A percentile compares a stretch with the other conserved stretches of the same genome.
Conservation (phyloP, 2,329 filamentous ascomycete species). For the Ophiosphaerella herpotricha region DNA sequence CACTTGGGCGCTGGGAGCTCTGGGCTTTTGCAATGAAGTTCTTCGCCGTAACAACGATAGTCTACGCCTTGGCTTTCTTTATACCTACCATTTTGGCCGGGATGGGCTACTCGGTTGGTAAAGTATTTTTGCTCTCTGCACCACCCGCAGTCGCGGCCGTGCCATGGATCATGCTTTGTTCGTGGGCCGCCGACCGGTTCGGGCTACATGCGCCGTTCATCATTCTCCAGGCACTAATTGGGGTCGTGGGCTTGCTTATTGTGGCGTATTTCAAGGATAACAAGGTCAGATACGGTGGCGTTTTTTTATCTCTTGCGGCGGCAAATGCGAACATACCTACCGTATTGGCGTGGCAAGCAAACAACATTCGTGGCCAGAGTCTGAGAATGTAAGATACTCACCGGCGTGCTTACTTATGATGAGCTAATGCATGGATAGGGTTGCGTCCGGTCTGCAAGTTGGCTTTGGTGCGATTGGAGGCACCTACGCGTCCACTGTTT, state of each 20-base stretch:
- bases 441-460: conserved; percentile 37
- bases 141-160: conserved; percentile 31
- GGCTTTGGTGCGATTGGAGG: conserved; percentile 39
- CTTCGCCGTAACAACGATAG: conserved; percentile 19
- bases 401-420: background rate
- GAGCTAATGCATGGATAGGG: conserved; percentile 10
- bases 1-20: conserved; percentile 19
- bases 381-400: conserved; percentile 15
- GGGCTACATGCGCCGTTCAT: conserved; percentile 26
- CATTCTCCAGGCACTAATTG: conserved; percentile 36
- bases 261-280: conserved; percentile 40
- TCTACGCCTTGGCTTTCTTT: conserved; percentile 24
- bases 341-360: conserved; percentile 26
- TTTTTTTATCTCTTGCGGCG: conserved; percentile 53
- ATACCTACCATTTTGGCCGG: conserved; percentile 31
- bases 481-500: conserved; percentile 35
- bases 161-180: conserved; percentile 27
- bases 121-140: conserved; percentile 28
- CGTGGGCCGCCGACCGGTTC: conserved; percentile 22
- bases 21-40: conserved; percentile 22
- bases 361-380: conserved; percentile 17
- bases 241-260: conserved; percentile 56
- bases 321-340: conserved; percentile 59
- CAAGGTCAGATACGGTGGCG: conserved; percentile 54
- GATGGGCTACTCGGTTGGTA: conserved; percentile 26